phyloP scores from a whole-genome alignment of 495 filamentous ascomycete genomes.

The Aspergillus cristatus region DNA sequence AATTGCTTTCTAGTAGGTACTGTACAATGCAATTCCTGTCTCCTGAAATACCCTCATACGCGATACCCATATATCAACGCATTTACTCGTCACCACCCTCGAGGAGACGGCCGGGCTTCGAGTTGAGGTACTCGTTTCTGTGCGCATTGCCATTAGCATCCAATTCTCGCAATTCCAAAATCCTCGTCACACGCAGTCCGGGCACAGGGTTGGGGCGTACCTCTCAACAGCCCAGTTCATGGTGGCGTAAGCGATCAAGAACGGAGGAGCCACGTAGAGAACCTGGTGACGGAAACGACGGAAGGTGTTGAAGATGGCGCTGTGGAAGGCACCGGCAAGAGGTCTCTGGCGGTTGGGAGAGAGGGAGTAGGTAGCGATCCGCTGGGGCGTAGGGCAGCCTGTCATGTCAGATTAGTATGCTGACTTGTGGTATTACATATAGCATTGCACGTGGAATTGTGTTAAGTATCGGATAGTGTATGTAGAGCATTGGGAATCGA shows the following conservation, averaged over 20 bases:
- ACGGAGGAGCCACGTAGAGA: constrained; percentile 73
- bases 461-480: no score
- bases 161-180: neutral
- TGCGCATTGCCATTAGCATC: neutral
- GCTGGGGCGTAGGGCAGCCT: constrained; percentile 48
- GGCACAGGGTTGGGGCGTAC: constrained; percentile 42
- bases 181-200: neutral
- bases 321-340: constrained; percentile 50
- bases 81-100: constrained; percentile 34
- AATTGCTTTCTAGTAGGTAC: constrained; percentile 41
- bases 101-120: constrained; percentile 66
- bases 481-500: no score
- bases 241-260: constrained; percentile 61
- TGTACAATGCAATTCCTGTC: constrained; percentile 30
- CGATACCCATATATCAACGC: neutral
- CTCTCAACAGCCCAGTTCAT: constrained; percentile 82
- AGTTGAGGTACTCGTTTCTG: constrained; percentile 89
- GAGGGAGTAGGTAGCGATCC: constrained; percentile 53
- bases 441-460: no score
- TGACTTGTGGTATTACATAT: neutral
- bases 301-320: constrained; percentile 57
- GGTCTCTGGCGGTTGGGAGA: constrained; percentile 58
- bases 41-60: constrained; percentile 4
- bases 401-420: constrained; percentile 3
- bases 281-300: constrained; percentile 55